Percentiles rank a stretch among this genome's conserved stretches.
phyloP scores from a whole-genome alignment of 768 basidiomycete genomes.

The Favolaschia claudopus region DNA sequence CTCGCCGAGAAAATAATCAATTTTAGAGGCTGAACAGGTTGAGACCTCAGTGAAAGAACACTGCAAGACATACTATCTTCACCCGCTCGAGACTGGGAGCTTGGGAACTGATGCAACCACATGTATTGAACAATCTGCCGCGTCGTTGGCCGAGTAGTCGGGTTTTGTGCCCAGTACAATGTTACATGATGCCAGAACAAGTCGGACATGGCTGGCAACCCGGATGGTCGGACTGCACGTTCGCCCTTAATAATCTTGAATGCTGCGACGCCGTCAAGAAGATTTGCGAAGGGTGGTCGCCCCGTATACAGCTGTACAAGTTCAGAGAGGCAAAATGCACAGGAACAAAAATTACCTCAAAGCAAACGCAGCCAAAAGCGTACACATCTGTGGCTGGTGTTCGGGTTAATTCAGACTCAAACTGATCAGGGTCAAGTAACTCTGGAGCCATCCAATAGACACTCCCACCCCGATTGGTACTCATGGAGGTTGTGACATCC shows the following conservation, averaged over 20 bases:
- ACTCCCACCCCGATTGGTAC: constrained; percentile 34
- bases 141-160: background rate
- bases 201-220: background rate
- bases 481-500: constrained; percentile 33
- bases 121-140: background rate
- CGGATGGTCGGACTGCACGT: constrained; percentile 3
- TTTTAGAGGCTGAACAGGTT: constrained; percentile 62
- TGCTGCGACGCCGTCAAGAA: background rate
- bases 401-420: constrained; percentile 29
- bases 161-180: background rate
- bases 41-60: background rate
- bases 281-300: constrained; percentile 5
- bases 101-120: too few relatives aligned
- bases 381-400: constrained; percentile 41
- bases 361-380: constrained; percentile 41
- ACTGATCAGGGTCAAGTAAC: constrained; percentile 37
- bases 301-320: constrained; percentile 13
- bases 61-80: background rate
- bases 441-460: constrained; percentile 47
- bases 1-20: constrained; percentile 94
- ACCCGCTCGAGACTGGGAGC: background rate
- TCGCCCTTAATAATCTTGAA: constrained; percentile 2
- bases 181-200: background rate
- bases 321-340: background rate
- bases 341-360: constrained; percentile 32